A percentile compares a stretch with the other conserved stretches of the same genome.
Conservation (phyloP, 2,329 filamentous ascomycete species). For the Sphaerulina musiva region DNA sequence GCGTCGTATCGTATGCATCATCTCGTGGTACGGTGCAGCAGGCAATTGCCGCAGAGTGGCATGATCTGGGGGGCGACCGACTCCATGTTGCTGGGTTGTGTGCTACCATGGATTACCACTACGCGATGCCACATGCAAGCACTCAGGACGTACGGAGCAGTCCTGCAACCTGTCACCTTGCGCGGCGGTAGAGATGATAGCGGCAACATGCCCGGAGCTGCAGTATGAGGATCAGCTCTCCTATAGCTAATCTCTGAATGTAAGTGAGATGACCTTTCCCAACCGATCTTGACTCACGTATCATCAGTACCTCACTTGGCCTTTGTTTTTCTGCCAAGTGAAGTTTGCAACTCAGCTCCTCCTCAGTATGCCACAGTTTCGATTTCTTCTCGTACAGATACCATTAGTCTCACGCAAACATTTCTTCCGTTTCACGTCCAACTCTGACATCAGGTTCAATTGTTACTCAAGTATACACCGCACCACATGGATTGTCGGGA, state of each 20-base stretch:
- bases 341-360: too few species aligned
- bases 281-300: not conserved
- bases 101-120: conserved; percentile 5
- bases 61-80: not conserved
- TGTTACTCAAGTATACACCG: not conserved
- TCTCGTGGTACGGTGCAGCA: not conserved
- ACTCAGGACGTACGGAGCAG: not conserved
- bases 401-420: not conserved
- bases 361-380: too few species aligned
- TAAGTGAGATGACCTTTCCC: too few species aligned
- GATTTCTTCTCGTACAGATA: too few species aligned
- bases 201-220: not conserved
- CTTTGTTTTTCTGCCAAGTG: not conserved
- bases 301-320: not conserved
- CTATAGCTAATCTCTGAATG: too few species aligned
- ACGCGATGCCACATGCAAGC: conserved; percentile 1
- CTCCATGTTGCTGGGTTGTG: conserved; percentile 4
- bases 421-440: conserved; percentile 1
- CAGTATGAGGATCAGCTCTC: not conserved
- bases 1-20: not conserved
- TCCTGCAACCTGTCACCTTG: not conserved
- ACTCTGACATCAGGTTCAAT: conserved; percentile 7
- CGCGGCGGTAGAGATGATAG: not conserved
- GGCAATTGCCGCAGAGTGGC: not conserved
- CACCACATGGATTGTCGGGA: not conserved